Evolutionary conservation across 139 green algal genomes (phyloP).

Genomic region (Protoeuglena noctilucae): DNA sequence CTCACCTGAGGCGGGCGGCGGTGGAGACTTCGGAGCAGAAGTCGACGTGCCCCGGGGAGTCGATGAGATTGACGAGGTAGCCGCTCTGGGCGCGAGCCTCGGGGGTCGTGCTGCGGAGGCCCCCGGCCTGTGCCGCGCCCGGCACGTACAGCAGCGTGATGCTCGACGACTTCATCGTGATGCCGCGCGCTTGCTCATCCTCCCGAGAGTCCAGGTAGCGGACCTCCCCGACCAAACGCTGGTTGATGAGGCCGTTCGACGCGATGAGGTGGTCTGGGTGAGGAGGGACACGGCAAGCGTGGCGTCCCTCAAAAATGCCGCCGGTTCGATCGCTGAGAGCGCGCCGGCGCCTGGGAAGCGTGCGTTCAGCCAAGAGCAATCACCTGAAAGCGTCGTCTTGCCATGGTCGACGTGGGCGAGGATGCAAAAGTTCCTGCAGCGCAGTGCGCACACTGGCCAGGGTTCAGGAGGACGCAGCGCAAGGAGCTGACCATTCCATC

Average conservation of each 20-base stretch:
- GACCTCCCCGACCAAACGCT: slow-evolving; percentile 63
- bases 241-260: slow-evolving; percentile 93
- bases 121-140: too few relatives aligned
- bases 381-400: slow-evolving; percentile 88
- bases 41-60: slow-evolving; percentile 95
- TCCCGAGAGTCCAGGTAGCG: slow-evolving; percentile 87
- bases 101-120: too few relatives aligned
- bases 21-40: slow-evolving; percentile 88
- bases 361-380: too few relatives aligned
- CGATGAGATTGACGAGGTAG: slow-evolving; percentile 93
- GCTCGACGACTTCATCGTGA: slow-evolving; percentile 95
- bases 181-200: slow-evolving; percentile 84
- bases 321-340: too few relatives aligned
- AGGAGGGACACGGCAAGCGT: too few relatives aligned
- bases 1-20: slow-evolving; percentile 76
- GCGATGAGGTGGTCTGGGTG: slow-evolving; percentile 90
- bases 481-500: too few relatives aligned
- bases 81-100: too few relatives aligned
- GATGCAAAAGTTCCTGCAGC: slow-evolving; percentile 92
- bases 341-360: too few relatives aligned
- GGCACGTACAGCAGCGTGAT: slow-evolving; percentile 82
- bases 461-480: too few relatives aligned
- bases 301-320: too few relatives aligned
- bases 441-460: too few relatives aligned
- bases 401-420: slow-evolving; percentile 98